Evolutionary conservation across 768 basidiomycete genomes (phyloP).

Genomic region (Cystoderma amianthinum): DNA sequence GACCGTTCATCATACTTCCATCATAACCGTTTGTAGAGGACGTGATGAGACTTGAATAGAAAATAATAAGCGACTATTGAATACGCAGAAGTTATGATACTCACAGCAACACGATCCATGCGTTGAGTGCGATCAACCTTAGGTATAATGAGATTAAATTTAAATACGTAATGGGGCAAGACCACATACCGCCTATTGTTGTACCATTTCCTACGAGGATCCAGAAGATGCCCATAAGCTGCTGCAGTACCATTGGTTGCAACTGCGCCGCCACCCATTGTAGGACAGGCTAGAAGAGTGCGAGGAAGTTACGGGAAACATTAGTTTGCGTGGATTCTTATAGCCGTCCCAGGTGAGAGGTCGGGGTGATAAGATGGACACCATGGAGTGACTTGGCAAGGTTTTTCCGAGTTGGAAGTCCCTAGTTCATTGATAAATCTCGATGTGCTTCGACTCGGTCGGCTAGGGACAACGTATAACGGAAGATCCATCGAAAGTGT

Average conservation of each 20-base stretch:
- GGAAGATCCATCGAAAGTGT: too few relatives aligned
- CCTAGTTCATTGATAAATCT: too few relatives aligned
- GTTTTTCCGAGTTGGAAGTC: too few relatives aligned
- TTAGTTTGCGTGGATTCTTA: conserved; percentile 23
- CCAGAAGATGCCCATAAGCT: conserved; percentile 47
- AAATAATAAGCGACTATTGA: neutral
- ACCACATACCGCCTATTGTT: conserved; percentile 60
- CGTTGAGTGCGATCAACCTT: conserved; percentile 57
- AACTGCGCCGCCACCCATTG: conserved; percentile 52
- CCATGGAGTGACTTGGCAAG: conserved; percentile 6
- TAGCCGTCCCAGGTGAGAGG: conserved; percentile 12
- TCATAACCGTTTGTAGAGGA: conserved; percentile 75
- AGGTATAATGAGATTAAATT: neutral
- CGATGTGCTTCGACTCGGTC: too few relatives aligned
- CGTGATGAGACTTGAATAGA: conserved; percentile 50
- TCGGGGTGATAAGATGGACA: conserved; percentile 20
- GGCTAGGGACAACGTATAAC: too few relatives aligned
- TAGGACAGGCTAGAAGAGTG: conserved; percentile 14
- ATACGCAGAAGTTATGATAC: conserved; percentile 10
- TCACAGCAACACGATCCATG: conserved; percentile 64
- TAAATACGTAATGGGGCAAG: neutral
- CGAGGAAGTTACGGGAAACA: conserved; percentile 18
- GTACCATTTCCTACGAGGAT: conserved; percentile 69
- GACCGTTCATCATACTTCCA: conserved; percentile 75
- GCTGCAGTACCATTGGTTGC: conserved; percentile 21